Percentiles rank a stretch among this genome's conserved stretches.
These are phyloP conservation scores for Myriosclerotinia duriaeana DNA, from an alignment of 2,329 filamentous ascomycete genomes.

Conservation along the genomic window DNA sequence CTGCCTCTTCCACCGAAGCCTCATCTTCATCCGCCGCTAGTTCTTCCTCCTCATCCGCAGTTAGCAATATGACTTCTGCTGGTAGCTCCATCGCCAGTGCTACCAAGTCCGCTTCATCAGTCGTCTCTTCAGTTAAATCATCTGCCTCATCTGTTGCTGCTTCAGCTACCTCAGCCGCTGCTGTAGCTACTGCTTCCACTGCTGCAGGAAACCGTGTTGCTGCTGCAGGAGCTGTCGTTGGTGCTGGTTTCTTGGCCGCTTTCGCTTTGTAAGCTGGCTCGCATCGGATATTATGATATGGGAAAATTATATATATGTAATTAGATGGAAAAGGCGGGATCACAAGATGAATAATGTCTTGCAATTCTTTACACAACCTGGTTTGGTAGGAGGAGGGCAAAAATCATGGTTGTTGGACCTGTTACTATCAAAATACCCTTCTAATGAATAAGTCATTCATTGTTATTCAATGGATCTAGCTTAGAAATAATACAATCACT, in stretches of 20 bases:
- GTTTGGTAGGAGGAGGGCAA: background rate
- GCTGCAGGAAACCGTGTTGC: conserved; percentile 20
- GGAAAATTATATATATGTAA: background rate
- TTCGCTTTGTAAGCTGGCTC: conserved; percentile 29
- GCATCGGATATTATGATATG: background rate
- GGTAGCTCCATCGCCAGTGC: conserved; percentile 10
- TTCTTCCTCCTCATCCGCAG: background rate
- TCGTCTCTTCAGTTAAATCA: background rate
- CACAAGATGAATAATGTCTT: background rate
- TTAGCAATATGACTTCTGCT: background rate
- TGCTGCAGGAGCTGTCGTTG: conserved; percentile 26
- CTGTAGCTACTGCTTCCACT: conserved; percentile 11
- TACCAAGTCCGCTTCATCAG: background rate
- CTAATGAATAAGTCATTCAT: conserved; percentile 8
- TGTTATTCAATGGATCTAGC: background rate
- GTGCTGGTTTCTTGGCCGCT: conserved; percentile 31
- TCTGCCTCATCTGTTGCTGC: background rate
- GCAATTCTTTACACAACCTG: conserved; percentile 5
- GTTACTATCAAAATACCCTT: background rate
- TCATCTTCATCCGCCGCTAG: conserved; percentile 18
- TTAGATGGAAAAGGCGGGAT: background rate
- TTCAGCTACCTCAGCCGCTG: background rate
- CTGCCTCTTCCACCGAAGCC: background rate
- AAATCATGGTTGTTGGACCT: background rate
- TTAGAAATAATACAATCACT: background rate